Base-by-base conservation (phyloP, 179 eudicot species). In the Heliamphora pulchella region DNA sequence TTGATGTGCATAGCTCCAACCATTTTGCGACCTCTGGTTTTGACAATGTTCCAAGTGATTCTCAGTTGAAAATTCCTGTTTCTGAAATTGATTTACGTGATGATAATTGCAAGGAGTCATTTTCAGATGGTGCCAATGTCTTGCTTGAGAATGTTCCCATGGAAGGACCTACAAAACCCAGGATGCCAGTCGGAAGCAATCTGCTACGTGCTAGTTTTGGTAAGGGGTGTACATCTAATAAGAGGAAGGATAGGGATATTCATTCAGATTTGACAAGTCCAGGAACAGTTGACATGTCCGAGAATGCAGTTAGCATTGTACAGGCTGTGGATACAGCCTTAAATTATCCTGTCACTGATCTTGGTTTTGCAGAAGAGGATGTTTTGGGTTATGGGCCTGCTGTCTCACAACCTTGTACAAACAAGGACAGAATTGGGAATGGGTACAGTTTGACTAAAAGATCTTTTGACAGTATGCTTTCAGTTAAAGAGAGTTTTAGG, bases 181-280 rank as follows among this genome's bases (percentile, higher is more conserved):
- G 67, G 66, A 54, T 59, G 67, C 48, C 70, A 18, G 55, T 13
- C 8, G 81, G 66, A 75, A 79, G 66, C 80, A 74, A 77, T 63
- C 44, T 22, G 41, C 48, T 20, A 20, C 76, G 62, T 78, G 71
- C 64, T 55, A 59, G 76, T 77, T 80, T 82, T 79, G 82, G 31
- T 48, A 48, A 81, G 51, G 82, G 75, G n/a, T 81, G 74, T 84
- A 5, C 73, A 31, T 39, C 87, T 71, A 78, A 59, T 70, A 87
- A 87, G 87, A 88, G 88, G 81, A 87, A 88, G 81, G 78, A 41
- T 75, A 80, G 47, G 62, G 81, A 75, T 53, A 63, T 50, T 73
- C 78, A 83, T 70, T 67, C 43, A 18, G 80, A 51, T 62, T 53
- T 79, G 57, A 75, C 82, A 70, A 71, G 78, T 82, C 54, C 84